Conservation (phyloP, 2,329 filamentous ascomycete genomes). For the Exophiala aquamarina region DNA sequence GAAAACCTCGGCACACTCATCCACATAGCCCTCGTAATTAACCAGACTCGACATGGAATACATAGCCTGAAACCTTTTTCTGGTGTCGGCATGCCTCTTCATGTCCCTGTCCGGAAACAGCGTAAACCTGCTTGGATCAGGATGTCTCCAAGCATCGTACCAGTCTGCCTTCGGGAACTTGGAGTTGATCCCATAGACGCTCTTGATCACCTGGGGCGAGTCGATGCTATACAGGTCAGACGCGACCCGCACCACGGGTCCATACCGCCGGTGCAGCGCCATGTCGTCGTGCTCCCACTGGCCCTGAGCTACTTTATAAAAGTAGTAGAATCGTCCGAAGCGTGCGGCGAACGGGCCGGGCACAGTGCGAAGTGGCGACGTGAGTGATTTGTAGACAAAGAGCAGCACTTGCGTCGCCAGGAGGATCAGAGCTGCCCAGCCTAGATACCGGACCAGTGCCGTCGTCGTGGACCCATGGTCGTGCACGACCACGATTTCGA, state of each 20-base stretch:
- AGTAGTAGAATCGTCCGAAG: conserved; percentile 47
- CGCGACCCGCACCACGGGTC: conserved; percentile 25
- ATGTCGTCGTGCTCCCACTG: conserved; percentile 38
- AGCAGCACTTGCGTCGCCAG: conserved; percentile 6
- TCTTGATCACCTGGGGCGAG: conserved; percentile 24
- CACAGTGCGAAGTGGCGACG: conserved; percentile 39
- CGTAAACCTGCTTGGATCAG: conserved; percentile 50
- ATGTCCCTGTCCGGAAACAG: conserved; percentile 77
- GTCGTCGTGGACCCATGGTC: no score
- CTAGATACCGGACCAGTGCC: no score
- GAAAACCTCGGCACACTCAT: conserved; percentile 48
- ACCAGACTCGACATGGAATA: conserved; percentile 52
- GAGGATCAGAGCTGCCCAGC: conserved; percentile 10
- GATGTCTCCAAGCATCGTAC: conserved; percentile 60
- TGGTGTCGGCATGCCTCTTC: conserved; percentile 70
- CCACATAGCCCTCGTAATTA: conserved; percentile 51
- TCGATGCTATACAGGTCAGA: conserved; percentile 26
- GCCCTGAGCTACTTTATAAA: conserved; percentile 37
- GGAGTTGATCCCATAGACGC: conserved; percentile 24
- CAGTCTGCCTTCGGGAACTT: conserved; percentile 27
- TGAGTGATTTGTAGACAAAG: conserved; percentile 27
- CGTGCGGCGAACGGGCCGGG: conserved; percentile 48
- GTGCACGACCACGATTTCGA: no score
- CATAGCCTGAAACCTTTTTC: conserved; percentile 48
- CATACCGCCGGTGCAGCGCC: conserved; percentile 22